Evolutionary conservation across 2,329 filamentous ascomycete genomes (phyloP).

Genomic region (Canariomyces notabilis): DNA sequence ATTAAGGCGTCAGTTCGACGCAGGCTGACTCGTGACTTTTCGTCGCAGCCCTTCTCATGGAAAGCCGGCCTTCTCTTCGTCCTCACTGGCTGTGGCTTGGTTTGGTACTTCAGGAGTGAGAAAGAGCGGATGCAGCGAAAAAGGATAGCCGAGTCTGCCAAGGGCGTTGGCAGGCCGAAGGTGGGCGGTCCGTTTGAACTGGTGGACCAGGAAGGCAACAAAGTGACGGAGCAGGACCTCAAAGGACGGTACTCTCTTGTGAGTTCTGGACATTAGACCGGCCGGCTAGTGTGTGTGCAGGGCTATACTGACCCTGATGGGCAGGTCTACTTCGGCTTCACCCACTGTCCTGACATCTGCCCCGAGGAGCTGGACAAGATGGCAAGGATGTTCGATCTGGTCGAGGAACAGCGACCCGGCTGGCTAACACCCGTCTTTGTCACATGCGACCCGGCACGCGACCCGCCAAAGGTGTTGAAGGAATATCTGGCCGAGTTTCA

Average conservation of each 20-base stretch:
- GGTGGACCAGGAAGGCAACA: slow-evolving; percentile 72
- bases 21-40: slow-evolving; percentile 3
- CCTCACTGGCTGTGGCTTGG: slow-evolving; percentile 66
- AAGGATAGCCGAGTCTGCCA: slow-evolving; percentile 83
- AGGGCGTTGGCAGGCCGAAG: slow-evolving; percentile 88
- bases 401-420: slow-evolving; percentile 47
- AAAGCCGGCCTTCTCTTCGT: slow-evolving; percentile 86
- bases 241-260: slow-evolving; percentile 81
- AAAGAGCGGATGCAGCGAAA: slow-evolving; percentile 87
- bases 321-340: slow-evolving; percentile 96
- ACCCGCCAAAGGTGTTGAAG: slow-evolving; percentile 79
- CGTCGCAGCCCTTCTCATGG: slow-evolving; percentile 83
- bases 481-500: slow-evolving; percentile 90
- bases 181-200: slow-evolving; percentile 85
- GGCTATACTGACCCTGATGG: background rate
- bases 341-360: slow-evolving; percentile 97
- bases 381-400: slow-evolving; percentile 84
- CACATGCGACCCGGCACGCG: slow-evolving; percentile 88
- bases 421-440: slow-evolving; percentile 79
- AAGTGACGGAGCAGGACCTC: slow-evolving; percentile 74
- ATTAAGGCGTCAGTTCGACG: background rate
- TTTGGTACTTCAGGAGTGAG: slow-evolving; percentile 89
- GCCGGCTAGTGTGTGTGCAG: background rate
- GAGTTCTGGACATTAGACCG: slow-evolving; percentile 29
- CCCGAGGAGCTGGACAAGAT: slow-evolving; percentile 99